Percentiles rank a stretch among this genome's conserved stretches.
These are phyloP conservation scores for Mrakia gelida DNA, from an alignment of 768 basidiomycete genomes.

Conservation along the genomic window DNA sequence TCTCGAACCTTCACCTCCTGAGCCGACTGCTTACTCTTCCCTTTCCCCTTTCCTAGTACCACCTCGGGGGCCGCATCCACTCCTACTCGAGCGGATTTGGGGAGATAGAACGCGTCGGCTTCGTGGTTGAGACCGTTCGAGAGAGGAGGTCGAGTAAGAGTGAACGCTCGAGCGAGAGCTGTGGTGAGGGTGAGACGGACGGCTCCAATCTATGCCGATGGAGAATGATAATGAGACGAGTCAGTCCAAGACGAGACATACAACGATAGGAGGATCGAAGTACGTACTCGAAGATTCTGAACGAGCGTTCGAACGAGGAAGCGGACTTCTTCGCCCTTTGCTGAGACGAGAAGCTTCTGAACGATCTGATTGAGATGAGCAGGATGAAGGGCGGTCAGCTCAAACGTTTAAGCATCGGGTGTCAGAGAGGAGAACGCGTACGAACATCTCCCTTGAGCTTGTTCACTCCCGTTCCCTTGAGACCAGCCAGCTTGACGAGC, in stretches of 20 bases:
- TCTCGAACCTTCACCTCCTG: slow-evolving; percentile 37
- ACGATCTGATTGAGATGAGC: slow-evolving; percentile 49
- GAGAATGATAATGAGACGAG: too few species aligned
- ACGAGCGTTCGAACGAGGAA: slow-evolving; percentile 57
- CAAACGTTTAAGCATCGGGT: too few species aligned
- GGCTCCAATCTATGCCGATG: slow-evolving; percentile 62
- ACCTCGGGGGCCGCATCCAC: background rate
- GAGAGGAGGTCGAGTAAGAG: slow-evolving; percentile 52
- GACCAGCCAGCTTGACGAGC: slow-evolving; percentile 60
- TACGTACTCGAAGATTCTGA: slow-evolving; percentile 41
- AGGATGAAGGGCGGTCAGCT: background rate
- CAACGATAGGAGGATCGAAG: slow-evolving; percentile 37
- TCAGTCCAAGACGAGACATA: background rate
- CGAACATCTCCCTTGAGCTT: slow-evolving; percentile 62
- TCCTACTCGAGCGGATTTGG: background rate
- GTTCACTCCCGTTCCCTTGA: slow-evolving; percentile 70
- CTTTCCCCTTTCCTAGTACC: slow-evolving; percentile 5
- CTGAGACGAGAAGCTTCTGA: slow-evolving; percentile 73
- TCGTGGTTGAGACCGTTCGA: slow-evolving; percentile 16
- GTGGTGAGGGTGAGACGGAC: slow-evolving; percentile 76
- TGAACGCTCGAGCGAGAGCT: slow-evolving; percentile 72
- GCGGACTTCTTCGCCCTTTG: slow-evolving; percentile 80
- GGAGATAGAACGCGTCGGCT: slow-evolving; percentile 4
- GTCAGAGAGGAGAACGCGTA: background rate
- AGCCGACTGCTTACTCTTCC: background rate